Evolutionary conservation across 1,284 basidiomycete species (phyloP).

Genomic region (Paramarasmius palmivorus): DNA sequence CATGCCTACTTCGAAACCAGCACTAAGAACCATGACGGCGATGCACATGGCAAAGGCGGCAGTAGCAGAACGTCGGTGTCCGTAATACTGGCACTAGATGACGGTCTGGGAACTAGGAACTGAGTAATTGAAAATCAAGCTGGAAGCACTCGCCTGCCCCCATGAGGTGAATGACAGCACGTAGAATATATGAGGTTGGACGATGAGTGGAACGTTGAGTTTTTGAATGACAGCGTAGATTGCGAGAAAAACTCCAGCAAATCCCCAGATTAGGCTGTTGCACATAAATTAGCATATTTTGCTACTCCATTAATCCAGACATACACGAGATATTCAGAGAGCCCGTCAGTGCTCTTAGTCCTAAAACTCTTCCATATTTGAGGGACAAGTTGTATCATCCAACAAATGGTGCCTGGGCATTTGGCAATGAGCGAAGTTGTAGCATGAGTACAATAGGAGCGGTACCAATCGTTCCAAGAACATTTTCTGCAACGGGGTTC

Average conservation of each 20-base stretch:
- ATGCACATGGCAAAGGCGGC: constrained; percentile 32
- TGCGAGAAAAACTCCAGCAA: constrained; percentile 65
- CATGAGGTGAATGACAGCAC: constrained; percentile 63
- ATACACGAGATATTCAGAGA: constrained; percentile 75
- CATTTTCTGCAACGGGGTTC: constrained; percentile 54
- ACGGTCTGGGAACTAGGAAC: neutral
- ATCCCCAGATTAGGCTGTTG: constrained; percentile 64
- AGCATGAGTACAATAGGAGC: constrained; percentile 14
- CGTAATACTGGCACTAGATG: constrained; percentile 49
- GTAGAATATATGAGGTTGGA: constrained; percentile 78
- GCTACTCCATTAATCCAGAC: constrained; percentile 27
- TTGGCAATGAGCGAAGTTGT: neutral
- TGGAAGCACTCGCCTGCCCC: constrained; percentile 51
- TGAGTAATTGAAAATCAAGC: neutral
- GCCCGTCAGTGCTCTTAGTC: constrained; percentile 71
- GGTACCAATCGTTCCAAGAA: constrained; percentile 58
- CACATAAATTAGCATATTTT: neutral
- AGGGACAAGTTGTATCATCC: constrained; percentile 72
- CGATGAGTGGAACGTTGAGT: constrained; percentile 72
- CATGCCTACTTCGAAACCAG: constrained; percentile 60
- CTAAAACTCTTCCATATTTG: constrained; percentile 78
- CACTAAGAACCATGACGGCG: constrained; percentile 43
- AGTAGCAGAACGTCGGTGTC: constrained; percentile 34
- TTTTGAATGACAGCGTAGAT: constrained; percentile 68
- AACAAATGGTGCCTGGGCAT: constrained; percentile 59